Evolutionary conservation across 306 rosid species (phyloP), one percentile per base, ranked within the genome.

Genomic region (Ceratonia siliqua): DNA sequence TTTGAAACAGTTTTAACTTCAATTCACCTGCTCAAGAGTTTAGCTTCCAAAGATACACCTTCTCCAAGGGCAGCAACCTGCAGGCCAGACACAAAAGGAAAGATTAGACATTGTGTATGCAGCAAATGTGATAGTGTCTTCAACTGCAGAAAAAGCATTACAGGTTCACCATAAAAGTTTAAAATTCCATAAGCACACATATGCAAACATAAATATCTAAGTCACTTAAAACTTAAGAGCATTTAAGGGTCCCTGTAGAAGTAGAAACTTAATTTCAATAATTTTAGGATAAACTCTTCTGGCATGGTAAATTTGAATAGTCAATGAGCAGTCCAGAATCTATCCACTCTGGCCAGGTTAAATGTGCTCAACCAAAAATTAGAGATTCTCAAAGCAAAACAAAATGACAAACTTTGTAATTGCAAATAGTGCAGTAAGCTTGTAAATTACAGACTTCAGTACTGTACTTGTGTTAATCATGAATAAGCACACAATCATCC

Each of bases 1-100:
- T 62, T 33, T 56, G 76, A 62, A 85, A 79, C 52, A 33, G 58
- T 53, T 67, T 73, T 28, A 77, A 62, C 59, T 82, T 61, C 24
- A 79, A 83, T 80, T 76, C 68, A 89, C 98, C 98, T 89, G 97
- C 98, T 91, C 87, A 94, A 80, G 75, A 94, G 97, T 87, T 94
- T 94, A 75, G 98, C 98, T 84, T 94, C 98, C 89, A 94, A 88
- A 64, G 98, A 94, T 75, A 88, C 91, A 72, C 96, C 98, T 85
- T 94, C 97, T 59, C 92, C 98, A 30, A 91, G 92, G 20, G 96
- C 82, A 79, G 97, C 90, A 87, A 94, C 97, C 98, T 93, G 78
- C 79, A 78, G 72, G 65, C 70, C 59, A 13, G 42, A 81, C 49
- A 72, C 46, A 64, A 72, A 57, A 48, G 30, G 57, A 53, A 69